Evolutionary conservation across 306 rosid genomes (phyloP).

Genomic region (Fragaria iinumae): DNA sequence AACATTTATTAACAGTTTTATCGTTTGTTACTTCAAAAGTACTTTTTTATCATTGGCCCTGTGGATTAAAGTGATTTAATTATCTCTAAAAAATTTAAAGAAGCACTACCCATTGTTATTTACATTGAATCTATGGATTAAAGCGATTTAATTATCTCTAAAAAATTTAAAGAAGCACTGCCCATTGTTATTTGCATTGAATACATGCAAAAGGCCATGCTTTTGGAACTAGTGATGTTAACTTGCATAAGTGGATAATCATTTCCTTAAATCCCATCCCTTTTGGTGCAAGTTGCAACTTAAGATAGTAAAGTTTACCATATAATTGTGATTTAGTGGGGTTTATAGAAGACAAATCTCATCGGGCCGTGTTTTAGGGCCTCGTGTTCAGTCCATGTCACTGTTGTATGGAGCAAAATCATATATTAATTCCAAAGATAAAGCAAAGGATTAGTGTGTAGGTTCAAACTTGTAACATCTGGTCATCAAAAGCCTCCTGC

Average conservation of each 20-base stretch:
- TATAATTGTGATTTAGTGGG: constrained; percentile 3
- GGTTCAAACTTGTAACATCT: background rate
- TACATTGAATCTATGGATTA: background rate
- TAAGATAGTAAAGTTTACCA: background rate
- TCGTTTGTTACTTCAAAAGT: too few relatives aligned
- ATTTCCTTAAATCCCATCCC: constrained; percentile 14
- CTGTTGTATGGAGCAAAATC: background rate
- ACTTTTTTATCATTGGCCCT: too few relatives aligned
- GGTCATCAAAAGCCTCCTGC: background rate
- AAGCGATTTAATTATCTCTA: background rate
- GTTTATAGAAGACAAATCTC: constrained; percentile 17
- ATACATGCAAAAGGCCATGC: background rate
- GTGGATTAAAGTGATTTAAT: background rate
- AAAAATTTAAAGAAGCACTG: background rate
- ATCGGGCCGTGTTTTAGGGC: constrained; percentile 17
- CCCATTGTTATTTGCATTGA: background rate
- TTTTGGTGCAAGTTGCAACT: constrained; percentile 19
- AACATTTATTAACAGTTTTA: too few relatives aligned
- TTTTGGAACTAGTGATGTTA: background rate
- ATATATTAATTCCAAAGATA: background rate
- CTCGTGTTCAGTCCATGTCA: constrained; percentile 18
- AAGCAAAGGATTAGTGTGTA: background rate
- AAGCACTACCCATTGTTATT: background rate
- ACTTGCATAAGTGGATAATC: constrained; percentile 1
- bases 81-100: background rate